These are phyloP conservation scores for Sisymbrium altissimum DNA, from an alignment of 345 rosid species.

Conservation along the genomic window DNA sequence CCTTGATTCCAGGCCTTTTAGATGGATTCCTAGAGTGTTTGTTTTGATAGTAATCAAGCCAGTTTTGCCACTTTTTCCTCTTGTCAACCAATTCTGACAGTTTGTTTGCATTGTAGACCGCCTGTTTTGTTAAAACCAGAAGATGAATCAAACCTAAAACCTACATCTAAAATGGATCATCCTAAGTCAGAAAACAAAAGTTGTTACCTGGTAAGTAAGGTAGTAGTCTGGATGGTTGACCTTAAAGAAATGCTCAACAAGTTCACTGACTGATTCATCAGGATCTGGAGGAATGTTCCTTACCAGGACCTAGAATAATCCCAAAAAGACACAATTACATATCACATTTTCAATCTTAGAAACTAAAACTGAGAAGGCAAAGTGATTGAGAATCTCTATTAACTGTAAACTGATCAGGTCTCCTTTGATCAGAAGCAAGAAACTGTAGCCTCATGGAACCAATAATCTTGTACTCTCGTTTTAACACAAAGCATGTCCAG, in stretches of 20 bases:
- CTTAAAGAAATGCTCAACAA: slow-evolving; percentile 81
- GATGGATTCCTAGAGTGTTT: slow-evolving; percentile 62
- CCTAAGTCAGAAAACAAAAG: not conserved
- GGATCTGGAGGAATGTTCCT: slow-evolving; percentile 90
- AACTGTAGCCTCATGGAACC: slow-evolving; percentile 84
- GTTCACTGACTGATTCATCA: slow-evolving; percentile 80
- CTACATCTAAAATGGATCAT: not conserved
- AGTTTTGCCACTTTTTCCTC: slow-evolving; percentile 70
- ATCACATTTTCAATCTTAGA: not conserved
- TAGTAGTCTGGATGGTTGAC: slow-evolving; percentile 88
- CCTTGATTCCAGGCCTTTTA: slow-evolving; percentile 57
- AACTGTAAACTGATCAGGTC: slow-evolving; percentile 90
- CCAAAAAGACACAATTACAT: not conserved
- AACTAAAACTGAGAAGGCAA: not conserved
- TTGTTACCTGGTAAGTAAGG: slow-evolving; percentile 78
- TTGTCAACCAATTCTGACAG: slow-evolving; percentile 57
- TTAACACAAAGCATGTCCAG: slow-evolving; percentile 85
- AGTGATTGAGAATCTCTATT: not conserved
- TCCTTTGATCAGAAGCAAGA: slow-evolving; percentile 73
- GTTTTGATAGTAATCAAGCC: slow-evolving; percentile 82
- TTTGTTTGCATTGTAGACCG: slow-evolving; percentile 69
- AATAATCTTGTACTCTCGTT: slow-evolving; percentile 68
- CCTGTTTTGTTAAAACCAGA: slow-evolving; percentile 40
- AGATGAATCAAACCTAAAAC: not conserved
- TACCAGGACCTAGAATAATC: slow-evolving; percentile 61